These are phyloP conservation scores for Trichoderma virens DNA, from an alignment of 495 filamentous ascomycete genomes.

Conservation along the genomic window DNA sequence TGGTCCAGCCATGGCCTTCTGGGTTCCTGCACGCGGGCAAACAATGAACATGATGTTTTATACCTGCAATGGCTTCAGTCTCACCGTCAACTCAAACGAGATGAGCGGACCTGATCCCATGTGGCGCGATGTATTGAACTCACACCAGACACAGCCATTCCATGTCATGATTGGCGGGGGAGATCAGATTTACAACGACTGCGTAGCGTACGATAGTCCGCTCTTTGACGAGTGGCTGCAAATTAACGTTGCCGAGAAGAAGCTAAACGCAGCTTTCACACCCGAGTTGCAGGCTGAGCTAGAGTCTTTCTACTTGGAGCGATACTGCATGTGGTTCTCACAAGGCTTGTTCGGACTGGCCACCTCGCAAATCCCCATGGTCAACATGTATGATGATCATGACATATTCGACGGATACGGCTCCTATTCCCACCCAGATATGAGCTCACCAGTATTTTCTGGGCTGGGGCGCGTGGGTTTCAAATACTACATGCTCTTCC, in stretches of 20 bases:
- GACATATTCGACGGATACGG: conserved; percentile 97
- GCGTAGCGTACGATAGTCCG: conserved; percentile 60
- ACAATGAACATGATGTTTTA: conserved; percentile 99
- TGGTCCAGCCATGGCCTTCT: conserved; percentile 84
- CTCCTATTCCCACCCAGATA: conserved; percentile 86
- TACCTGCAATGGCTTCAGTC: conserved; percentile 91
- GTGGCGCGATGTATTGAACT: conserved; percentile 92
- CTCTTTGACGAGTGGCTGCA: conserved; percentile 76
- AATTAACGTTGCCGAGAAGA: conserved; percentile 71
- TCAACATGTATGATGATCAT: conserved; percentile 97
- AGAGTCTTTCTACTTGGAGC: conserved; percentile 76
- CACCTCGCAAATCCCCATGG: conserved; percentile 91
- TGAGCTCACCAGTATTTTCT: conserved; percentile 82
- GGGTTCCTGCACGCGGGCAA: conserved; percentile 80
- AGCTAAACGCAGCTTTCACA: conserved; percentile 66
- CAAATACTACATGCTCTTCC: conserved; percentile 98
- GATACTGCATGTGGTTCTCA: conserved; percentile 88
- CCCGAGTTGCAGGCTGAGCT: conserved; percentile 74
- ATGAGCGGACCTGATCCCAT: conserved; percentile 91
- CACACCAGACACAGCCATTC: conserved; percentile 86
- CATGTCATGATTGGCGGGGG: conserved; percentile 98
- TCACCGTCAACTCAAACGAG: conserved; percentile 64
- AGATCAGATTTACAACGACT: conserved; percentile 95
- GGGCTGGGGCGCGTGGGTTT: conserved; percentile 86
- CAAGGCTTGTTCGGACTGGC: conserved; percentile 90